Base-by-base conservation (phyloP, 441 rosid genomes). In the Pelargonium cotyledonis region DNA sequence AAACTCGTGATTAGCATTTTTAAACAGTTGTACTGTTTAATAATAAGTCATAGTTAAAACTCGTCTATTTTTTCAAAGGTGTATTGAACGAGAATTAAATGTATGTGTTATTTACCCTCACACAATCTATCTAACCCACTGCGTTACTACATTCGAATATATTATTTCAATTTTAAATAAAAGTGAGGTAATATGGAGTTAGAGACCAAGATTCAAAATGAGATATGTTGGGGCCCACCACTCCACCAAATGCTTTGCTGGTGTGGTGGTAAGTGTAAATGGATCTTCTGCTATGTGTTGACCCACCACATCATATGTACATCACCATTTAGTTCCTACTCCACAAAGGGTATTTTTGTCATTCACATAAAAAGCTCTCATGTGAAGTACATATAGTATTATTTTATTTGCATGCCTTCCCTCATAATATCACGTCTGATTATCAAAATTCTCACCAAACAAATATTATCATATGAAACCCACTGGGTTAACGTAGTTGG, bases 321-420 rank as follows among this genome's bases (percentile, higher is more conserved):
- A 38, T 44, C 19, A 41, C 12, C 63, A 18, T 58, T 12, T 26
- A 41, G 43, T 21, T 26, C 19, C 49, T 49, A 10, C 60, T 66
- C 76, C 74, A 29, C 65, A 8, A 63, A 71, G 70, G 76, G 76
- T 65, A 70, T 53, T 75, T 67, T 69, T 16, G 79, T 62, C 57
- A 70, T 66, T 72, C 1, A 0, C 0, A 2, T n/a, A 49, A 9
- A 1, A 41, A 12, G 23, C 60, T n/a, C 49, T 46, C 38, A 58
- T 41, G 69, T 19, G 6, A 0, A 12, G 68, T 35, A 7, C 40
- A 7, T 8, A 40, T 40, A 40, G 1, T 35, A 35, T 8, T 40
- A 40, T 40, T 40, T 40, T 40, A 40, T 40, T 40, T 40, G 43
- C 43, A 40, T 40, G 43, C 10, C 10, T 5, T 6, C 1, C 43